These are phyloP conservation scores for Ustilago bromivora DNA, from an alignment of 1,284 basidiomycete genomes.

Conservation along the genomic window DNA sequence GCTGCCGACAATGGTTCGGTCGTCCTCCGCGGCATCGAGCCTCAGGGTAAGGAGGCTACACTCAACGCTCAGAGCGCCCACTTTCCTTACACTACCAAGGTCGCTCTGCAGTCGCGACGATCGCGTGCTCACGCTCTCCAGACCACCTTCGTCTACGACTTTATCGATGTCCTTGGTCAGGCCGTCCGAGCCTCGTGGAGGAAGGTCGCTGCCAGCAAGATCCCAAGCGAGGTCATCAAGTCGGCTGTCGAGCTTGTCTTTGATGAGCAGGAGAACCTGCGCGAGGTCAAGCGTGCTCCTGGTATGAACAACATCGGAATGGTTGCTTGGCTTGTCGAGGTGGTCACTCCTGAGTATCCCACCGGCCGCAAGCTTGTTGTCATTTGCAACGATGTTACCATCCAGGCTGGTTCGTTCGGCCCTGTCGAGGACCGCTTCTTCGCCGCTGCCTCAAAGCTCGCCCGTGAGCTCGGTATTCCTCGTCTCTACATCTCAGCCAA, in stretches of 20 bases:
- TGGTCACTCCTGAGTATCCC: conserved; percentile 93
- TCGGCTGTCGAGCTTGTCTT: conserved; percentile 75
- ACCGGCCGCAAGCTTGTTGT: conserved; percentile 87
- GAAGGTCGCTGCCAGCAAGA: conserved; percentile 74
- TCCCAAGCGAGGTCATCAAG: conserved; percentile 56
- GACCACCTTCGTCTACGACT: conserved; percentile 97
- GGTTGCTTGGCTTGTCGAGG: conserved; percentile 96
- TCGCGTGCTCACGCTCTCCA: conserved; percentile 99
- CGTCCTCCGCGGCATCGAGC: conserved; percentile 81
- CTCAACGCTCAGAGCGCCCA: conserved; percentile 61
- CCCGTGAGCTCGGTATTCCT: conserved; percentile 86
- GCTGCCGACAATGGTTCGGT: conserved; percentile 92
- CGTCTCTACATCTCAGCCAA: conserved; percentile 98
- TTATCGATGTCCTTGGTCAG: conserved; percentile 98
- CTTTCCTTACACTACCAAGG: conserved; percentile 89
- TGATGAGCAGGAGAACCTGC: conserved; percentile 89
- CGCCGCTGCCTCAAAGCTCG: conserved; percentile 92
- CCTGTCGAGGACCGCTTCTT: conserved; percentile 96
- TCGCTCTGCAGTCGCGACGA: conserved; percentile 97
- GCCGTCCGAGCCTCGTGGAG: conserved; percentile 93
- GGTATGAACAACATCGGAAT: conserved; percentile 97
- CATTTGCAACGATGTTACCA: conserved; percentile 98
- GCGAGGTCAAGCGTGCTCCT: conserved; percentile 88
- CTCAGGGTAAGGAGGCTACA: conserved; percentile 48
- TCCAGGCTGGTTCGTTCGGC: conserved; percentile 98